These are phyloP conservation scores for Nothopassalora personata DNA, from an alignment of 2,329 filamentous ascomycete species.

Conservation along the genomic window DNA sequence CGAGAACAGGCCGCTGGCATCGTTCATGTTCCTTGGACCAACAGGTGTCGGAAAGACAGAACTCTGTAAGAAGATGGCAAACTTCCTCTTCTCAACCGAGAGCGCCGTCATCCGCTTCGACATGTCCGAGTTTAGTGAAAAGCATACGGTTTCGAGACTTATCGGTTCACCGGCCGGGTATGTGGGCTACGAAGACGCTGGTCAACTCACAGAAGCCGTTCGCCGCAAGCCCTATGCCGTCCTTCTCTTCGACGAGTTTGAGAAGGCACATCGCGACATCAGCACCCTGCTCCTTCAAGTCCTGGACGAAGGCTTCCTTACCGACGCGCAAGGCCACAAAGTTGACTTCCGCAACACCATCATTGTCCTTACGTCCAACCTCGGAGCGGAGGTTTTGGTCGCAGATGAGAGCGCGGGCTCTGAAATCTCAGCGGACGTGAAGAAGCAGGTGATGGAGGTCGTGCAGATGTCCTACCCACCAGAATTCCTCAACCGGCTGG, in stretches of 20 bases:
- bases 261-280: conserved; percentile 95
- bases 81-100: conserved; percentile 88
- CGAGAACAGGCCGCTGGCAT: conserved; percentile 84
- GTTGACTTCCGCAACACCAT: conserved; percentile 96
- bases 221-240: conserved; percentile 93
- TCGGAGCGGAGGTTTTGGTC: conserved; percentile 87
- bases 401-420: conserved; percentile 33
- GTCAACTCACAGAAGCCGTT: conserved; percentile 91
- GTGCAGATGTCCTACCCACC: conserved; percentile 72
- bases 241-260: conserved; percentile 92
- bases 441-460: conserved; percentile 80
- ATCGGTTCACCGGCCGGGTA: conserved; percentile 93
- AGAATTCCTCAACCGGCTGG: conserved; percentile 93
- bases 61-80: conserved; percentile 90
- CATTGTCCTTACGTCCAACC: conserved; percentile 91
- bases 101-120: conserved; percentile 89
- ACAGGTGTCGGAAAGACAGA: conserved; percentile 97
- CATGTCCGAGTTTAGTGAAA: conserved; percentile 97
- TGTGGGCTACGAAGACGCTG: conserved; percentile 93
- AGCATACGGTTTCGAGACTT: conserved; percentile 87
- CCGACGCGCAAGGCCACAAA: conserved; percentile 91
- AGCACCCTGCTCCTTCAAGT: conserved; percentile 88
- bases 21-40: conserved; percentile 95
- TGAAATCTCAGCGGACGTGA: conserved; percentile 63
- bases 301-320: conserved; percentile 91